Conservation (phyloP, 2,329 filamentous ascomycete genomes). For the Neurospora crassa region DNA sequence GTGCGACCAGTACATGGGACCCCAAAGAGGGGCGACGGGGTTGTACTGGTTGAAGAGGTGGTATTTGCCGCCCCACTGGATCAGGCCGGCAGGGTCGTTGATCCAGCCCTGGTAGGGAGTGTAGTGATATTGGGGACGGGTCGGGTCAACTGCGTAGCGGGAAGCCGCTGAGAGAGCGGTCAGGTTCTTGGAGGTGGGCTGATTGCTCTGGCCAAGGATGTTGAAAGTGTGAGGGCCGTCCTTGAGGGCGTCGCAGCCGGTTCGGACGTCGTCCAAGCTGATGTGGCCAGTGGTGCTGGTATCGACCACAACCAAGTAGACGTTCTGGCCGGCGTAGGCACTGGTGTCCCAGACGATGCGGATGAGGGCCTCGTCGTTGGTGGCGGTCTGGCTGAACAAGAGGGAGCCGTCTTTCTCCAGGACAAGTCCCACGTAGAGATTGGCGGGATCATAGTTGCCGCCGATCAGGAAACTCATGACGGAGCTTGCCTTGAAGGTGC, state of each 20-base stretch:
- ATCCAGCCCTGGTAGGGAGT: not conserved
- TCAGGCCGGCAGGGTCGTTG: not conserved
- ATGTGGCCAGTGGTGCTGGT: not conserved
- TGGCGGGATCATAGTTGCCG: not conserved
- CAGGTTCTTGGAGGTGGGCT: not conserved
- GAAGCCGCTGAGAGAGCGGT: not conserved
- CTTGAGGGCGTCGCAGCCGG: not conserved
- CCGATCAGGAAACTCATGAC: not conserved
- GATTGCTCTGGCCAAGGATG: not conserved
- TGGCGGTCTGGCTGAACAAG: not conserved
- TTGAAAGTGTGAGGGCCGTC: not conserved
- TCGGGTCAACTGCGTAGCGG: not conserved
- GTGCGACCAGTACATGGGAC: not conserved
- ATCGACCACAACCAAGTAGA: not conserved
- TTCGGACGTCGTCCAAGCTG: not conserved
- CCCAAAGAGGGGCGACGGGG: not conserved
- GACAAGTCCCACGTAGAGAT: not conserved
- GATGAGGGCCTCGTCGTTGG: not conserved
- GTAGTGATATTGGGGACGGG: not conserved
- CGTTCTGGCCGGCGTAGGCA: not conserved
- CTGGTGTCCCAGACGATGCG: not conserved
- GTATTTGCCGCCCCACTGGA: not conserved
- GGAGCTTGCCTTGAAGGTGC: not conserved
- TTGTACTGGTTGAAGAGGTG: not conserved
- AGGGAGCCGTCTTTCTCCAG: not conserved